Percentiles rank a stretch among this genome's conserved stretches.
Evolutionary conservation across 495 filamentous ascomycete species (phyloP).

Genomic region (Arthonia radiata): DNA sequence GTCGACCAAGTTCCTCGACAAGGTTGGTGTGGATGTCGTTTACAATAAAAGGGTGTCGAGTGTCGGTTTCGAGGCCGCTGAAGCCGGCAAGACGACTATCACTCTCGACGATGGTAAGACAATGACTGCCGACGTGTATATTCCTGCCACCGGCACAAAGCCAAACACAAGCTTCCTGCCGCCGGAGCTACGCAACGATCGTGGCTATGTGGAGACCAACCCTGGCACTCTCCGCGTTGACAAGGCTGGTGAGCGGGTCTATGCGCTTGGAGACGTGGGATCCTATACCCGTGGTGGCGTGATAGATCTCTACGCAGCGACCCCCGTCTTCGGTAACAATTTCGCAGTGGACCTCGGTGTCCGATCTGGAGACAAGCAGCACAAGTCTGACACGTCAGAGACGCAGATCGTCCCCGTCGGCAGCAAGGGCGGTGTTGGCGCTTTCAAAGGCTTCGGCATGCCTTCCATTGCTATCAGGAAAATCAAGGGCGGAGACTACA

Average conservation of each 20-base stretch:
- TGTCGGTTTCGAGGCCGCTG: slow-evolving; percentile 5
- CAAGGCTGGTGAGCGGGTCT: slow-evolving; percentile 21
- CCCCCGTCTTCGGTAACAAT: slow-evolving; percentile 21
- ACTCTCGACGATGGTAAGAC: slow-evolving; percentile 13
- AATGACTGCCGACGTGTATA: slow-evolving; percentile 21
- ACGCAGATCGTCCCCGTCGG: slow-evolving; percentile 32
- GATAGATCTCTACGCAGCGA: slow-evolving; percentile 14
- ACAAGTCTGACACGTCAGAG: slow-evolving; percentile 18
- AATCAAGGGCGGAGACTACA: no score
- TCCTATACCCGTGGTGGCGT: slow-evolving; percentile 13
- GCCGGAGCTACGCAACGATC: slow-evolving; percentile 17
- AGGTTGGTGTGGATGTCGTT: slow-evolving; percentile 19
- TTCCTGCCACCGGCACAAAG: slow-evolving; percentile 20
- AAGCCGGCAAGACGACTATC: slow-evolving; percentile 10
- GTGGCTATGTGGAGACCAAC: slow-evolving; percentile 31
- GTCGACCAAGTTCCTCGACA: slow-evolving; percentile 18
- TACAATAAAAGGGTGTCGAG: slow-evolving; percentile 13
- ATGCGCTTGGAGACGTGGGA: slow-evolving; percentile 21
- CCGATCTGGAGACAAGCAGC: slow-evolving; percentile 3
- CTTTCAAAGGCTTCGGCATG: no score
- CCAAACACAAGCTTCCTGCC: slow-evolving; percentile 22
- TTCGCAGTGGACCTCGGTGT: slow-evolving; percentile 15
- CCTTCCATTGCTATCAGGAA: no score
- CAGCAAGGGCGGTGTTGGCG: slow-evolving; percentile 19
- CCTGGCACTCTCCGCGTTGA: slow-evolving; percentile 20